Evolutionary conservation across 2,329 filamentous ascomycete genomes (phyloP).

Genomic region (Cercospora nicotianae): DNA sequence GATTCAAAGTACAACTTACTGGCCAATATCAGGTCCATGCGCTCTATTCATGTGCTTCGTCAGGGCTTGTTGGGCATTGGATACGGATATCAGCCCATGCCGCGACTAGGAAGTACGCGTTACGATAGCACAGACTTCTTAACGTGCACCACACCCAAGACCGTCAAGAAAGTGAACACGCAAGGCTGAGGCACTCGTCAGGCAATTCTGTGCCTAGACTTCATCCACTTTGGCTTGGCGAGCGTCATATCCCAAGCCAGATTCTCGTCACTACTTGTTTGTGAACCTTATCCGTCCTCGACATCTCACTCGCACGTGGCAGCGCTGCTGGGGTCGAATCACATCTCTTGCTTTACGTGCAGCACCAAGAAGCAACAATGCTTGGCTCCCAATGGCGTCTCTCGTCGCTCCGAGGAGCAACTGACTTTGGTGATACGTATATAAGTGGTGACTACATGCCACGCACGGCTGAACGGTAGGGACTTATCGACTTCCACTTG

Average conservation of each 20-base stretch:
- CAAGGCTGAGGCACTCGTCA: neutral
- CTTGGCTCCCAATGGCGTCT: conserved; percentile 15
- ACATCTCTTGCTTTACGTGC: conserved; percentile 8
- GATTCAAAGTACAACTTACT: neutral
- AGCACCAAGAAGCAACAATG: conserved; percentile 14
- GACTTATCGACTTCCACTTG: neutral
- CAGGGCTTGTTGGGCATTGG: neutral
- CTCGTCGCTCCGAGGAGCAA: conserved; percentile 12
- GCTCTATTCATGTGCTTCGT: neutral
- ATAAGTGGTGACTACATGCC: conserved; percentile 3
- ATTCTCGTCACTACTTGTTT: conserved; percentile 1
- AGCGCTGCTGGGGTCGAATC: conserved; percentile 8
- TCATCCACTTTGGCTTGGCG: neutral
- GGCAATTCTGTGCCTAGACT: neutral
- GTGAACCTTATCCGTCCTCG: conserved; percentile 8
- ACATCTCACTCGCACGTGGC: conserved; percentile 1
- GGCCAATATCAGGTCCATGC: neutral
- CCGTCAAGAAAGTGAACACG: conserved; percentile 1
- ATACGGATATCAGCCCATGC: neutral
- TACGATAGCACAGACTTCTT: neutral
- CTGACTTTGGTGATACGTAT: neutral
- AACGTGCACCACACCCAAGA: neutral
- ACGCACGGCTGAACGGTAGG: neutral
- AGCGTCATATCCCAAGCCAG: neutral
- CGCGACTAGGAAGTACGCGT: neutral